Percentiles rank a stretch among this genome's conserved stretches.
These are phyloP conservation scores for Hygrophila difformis DNA, from an alignment of 257 asterid genomes.

Conservation along the genomic window DNA sequence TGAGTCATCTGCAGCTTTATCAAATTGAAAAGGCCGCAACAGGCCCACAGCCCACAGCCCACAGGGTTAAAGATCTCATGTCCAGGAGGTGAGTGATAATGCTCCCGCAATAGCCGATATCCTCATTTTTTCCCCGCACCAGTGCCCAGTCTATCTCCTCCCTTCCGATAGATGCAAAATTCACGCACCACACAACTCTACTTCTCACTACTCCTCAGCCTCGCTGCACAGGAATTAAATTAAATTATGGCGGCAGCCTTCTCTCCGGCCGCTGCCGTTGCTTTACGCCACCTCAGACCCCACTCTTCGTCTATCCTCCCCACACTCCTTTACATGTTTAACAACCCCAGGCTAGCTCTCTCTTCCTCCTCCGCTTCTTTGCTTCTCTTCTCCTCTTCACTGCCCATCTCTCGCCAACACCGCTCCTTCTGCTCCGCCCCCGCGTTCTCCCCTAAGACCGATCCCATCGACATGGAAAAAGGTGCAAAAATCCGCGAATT, in stretches of 20 bases:
- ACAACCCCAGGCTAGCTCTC: conserved; percentile 16
- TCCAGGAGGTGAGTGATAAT: too few relatives aligned
- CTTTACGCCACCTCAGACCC: conserved; percentile 55
- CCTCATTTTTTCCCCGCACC: too few relatives aligned
- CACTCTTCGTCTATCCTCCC: conserved; percentile 36
- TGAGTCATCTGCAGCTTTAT: too few relatives aligned
- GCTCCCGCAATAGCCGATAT: too few relatives aligned
- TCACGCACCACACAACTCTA: too few relatives aligned
- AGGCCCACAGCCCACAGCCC: too few relatives aligned
- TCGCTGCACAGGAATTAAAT: too few relatives aligned
- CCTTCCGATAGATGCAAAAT: too few relatives aligned
- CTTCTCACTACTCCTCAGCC: too few relatives aligned
- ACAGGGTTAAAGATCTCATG: too few relatives aligned
- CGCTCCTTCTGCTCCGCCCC: conserved; percentile 43
- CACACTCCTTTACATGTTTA: conserved; percentile 31
- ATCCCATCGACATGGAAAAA: conserved; percentile 22
- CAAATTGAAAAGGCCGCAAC: too few relatives aligned
- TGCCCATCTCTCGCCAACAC: conserved; percentile 21
- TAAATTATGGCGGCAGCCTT: conserved; percentile 49
- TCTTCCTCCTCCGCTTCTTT: conserved; percentile 11
- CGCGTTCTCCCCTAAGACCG: conserved; percentile 46
- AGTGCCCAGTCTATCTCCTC: too few relatives aligned
- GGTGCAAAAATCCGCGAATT: conserved; percentile 56
- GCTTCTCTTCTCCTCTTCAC: conserved; percentile 27
- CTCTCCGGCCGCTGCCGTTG: conserved; percentile 58